These are phyloP conservation scores for Beauveria australis DNA, from an alignment of 2,329 filamentous ascomycete species.

Conservation along the genomic window DNA sequence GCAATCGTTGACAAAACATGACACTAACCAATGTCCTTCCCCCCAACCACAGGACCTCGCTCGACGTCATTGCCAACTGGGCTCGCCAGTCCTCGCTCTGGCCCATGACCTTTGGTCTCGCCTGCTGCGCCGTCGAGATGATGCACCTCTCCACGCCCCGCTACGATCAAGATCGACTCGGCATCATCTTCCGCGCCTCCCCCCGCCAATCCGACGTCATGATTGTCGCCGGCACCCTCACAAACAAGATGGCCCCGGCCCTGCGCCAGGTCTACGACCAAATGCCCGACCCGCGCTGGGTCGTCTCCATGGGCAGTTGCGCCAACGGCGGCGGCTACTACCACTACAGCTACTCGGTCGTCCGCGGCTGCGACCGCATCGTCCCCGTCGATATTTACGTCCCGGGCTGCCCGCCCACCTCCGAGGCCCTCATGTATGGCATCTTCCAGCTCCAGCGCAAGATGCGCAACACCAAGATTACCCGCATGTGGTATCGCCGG, in stretches of 20 bases:
- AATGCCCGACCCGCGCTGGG: constrained; percentile 89
- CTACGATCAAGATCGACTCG: constrained; percentile 81
- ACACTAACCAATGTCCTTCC: neutral
- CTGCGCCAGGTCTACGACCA: constrained; percentile 89
- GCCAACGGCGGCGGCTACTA: constrained; percentile 83
- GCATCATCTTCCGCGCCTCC: constrained; percentile 85
- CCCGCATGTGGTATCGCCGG: constrained; percentile 51
- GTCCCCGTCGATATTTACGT: constrained; percentile 76
- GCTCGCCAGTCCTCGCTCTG: constrained; percentile 75
- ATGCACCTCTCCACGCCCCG: constrained; percentile 84
- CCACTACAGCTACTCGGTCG: constrained; percentile 75
- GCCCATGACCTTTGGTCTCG: constrained; percentile 83
- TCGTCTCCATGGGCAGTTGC: constrained; percentile 74
- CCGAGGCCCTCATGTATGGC: constrained; percentile 57
- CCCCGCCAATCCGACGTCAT: constrained; percentile 85
- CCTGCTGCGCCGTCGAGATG: constrained; percentile 87
- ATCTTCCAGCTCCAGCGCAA: constrained; percentile 73
- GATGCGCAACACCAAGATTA: constrained; percentile 54
- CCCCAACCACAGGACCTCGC: constrained; percentile 50
- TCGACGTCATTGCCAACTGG: constrained; percentile 78
- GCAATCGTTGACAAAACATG: neutral
- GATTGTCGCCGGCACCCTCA: constrained; percentile 88
- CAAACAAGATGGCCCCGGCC: constrained; percentile 93
- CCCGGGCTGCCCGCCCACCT: constrained; percentile 60
- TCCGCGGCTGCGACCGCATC: constrained; percentile 66